These are phyloP conservation scores for Tolypocladium nubicola DNA, from an alignment of 2,329 filamentous ascomycete species.

Conservation along the genomic window DNA sequence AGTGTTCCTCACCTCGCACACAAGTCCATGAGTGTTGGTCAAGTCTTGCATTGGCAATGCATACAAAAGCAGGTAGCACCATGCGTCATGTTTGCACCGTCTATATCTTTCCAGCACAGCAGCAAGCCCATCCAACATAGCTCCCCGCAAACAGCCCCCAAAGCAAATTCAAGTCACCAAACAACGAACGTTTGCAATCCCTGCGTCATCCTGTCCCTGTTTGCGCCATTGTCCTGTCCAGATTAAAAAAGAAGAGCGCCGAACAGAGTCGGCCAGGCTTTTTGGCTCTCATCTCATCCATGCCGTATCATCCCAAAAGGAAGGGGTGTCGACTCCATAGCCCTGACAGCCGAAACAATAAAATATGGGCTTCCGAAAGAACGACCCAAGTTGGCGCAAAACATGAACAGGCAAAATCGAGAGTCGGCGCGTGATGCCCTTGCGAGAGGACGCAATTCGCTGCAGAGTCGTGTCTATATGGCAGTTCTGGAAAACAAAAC, in stretches of 20 bases:
- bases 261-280: background rate
- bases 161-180: background rate
- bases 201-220: background rate
- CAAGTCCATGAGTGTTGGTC: background rate
- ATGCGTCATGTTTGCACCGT: slow-evolving; percentile 12
- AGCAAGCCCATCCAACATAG: slow-evolving; percentile 1
- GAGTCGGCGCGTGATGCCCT: background rate
- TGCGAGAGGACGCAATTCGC: slow-evolving; percentile 12
- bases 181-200: background rate
- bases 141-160: slow-evolving; percentile 1
- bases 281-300: background rate
- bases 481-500: background rate
- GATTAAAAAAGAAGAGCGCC: background rate
- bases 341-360: slow-evolving; percentile 1
- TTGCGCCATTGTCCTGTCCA: background rate
- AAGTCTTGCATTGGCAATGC: background rate
- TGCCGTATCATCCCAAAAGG: background rate
- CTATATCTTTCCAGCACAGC: slow-evolving; percentile 9
- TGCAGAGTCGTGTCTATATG: slow-evolving; percentile 21
- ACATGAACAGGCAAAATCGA: slow-evolving; percentile 4
- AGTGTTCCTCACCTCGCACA: background rate
- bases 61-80: background rate
- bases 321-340: background rate
- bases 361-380: background rate
- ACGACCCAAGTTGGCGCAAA: slow-evolving; percentile 1